Evolutionary conservation across 208 protist genomes (phyloP), one percentile per base, ranked within the genome.

Genomic region (Wallacemonas sp.): DNA sequence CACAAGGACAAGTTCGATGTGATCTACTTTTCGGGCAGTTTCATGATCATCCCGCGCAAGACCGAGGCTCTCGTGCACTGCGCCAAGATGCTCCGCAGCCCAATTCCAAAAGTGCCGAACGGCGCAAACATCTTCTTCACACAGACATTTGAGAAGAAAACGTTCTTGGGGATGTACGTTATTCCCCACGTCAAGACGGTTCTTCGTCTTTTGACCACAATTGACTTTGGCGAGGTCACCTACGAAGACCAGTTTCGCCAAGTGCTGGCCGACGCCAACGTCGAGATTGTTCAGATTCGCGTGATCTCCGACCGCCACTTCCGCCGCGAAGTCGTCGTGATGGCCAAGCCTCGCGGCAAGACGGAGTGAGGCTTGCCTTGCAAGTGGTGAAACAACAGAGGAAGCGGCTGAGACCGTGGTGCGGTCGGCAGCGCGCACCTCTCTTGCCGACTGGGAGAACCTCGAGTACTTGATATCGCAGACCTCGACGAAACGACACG

Each of bases 221-320:
- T 94, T 28, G 86, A 96, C 72, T 91, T 94, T 84, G 91, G 87
- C 55, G 64, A 82, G 23, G 83, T 94, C 11, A 94, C 86, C n/a
- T 94, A 82, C 62, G 79, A 93, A 65, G 74, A 88, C 39, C 87
- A 93, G 12, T 93, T 96, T 64, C 32, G 66, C 18, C 59, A 65
- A 2, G 71, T 76, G 10, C 64, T 93, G 42, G 57, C 81, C 33
- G 63, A 70, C 38, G 81, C 84, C 5, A 74, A 64, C 20, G 72
- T 96, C 33, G 80, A 83, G 12, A 67, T 96, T 50, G 72, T 88
- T 14, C 64, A 72, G 23, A 44, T 84, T 39, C 69, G 70, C 62
- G 25, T 63, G n/a, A 77, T 93, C 12, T 42, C 59, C 11, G 71
- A 71, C 38, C 80, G 75, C 18, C 74, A 69, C 36, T 89, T 87